Conservation (phyloP, 2,329 filamentous ascomycete genomes). For the Claviceps capensis region DNA sequence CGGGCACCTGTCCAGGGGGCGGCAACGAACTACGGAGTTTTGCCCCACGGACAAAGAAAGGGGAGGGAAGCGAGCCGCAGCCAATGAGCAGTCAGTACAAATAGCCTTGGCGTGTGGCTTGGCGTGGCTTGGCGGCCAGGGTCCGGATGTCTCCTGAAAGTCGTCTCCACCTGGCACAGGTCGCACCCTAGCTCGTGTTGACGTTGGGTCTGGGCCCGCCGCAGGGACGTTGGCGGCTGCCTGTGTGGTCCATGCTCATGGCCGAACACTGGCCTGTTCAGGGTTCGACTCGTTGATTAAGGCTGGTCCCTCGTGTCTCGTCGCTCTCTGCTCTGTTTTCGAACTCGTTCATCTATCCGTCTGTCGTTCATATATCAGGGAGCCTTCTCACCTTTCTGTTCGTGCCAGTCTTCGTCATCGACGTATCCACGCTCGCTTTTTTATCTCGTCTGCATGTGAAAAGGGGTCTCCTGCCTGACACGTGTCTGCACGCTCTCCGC, state of each 20-base stretch:
- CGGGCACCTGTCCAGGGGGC: too few relatives aligned
- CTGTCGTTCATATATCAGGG: background rate
- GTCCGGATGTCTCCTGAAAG: background rate
- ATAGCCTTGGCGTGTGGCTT: background rate
- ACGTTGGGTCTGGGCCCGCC: background rate
- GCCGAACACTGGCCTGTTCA: background rate
- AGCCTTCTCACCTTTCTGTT: background rate
- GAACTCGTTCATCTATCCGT: background rate
- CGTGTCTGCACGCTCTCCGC: background rate
- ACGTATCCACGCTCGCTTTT: background rate
- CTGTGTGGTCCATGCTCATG: background rate
- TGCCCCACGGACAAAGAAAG: background rate
- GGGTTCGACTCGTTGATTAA: background rate
- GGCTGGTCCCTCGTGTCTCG: background rate
- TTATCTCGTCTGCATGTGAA: background rate
- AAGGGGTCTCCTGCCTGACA: slow-evolving; percentile 1
- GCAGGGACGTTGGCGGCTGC: background rate
- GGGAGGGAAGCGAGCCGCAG: background rate
- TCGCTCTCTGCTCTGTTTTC: background rate
- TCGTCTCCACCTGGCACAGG: background rate
- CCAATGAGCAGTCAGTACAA: background rate
- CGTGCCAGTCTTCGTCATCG: background rate
- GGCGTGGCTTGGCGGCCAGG: background rate
- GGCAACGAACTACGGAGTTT: too few relatives aligned
- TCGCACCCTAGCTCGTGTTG: slow-evolving; percentile 4